Base-by-base conservation (phyloP, 1,284 basidiomycete genomes). In the Stygiomarasmius scandens region DNA sequence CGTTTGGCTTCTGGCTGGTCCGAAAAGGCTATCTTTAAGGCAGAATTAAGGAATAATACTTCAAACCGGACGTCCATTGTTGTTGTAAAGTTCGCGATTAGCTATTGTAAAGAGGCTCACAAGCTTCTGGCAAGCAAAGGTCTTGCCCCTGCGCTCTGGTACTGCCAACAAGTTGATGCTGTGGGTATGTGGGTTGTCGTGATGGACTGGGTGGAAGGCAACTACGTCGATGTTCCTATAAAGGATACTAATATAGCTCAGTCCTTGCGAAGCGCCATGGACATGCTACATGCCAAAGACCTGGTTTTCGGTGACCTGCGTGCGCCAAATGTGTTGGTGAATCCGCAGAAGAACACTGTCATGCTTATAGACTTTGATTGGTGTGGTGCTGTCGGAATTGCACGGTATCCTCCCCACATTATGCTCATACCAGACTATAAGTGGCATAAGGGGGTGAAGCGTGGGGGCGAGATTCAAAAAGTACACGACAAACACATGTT, bases 281-380 rank as follows among this genome's bases (percentile, higher is more conserved):
- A 32, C 6, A 12, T 44, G 19, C 49, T 56, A 22, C 54, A 56
- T 23, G 36, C 4, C 5, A n/a, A n/a, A 4, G 27, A 23, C 8
- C 27, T 52, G 10, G 54, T 56, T 32, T 52, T 29, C 34, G 54
- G 54, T 19, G 54, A 56, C 38, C 46, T 56, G 11, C 49, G 54
- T 16, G 12, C 12, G 25, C 27, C 54, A 9, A 55, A 55, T 34
- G 41, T 55, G 12, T 25, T 55, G 45, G 23, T 46, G 29, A 32
- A 32, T 6, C 16, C 47, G 45, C 11, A 52, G 47, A 24, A 19
- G 20, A 19, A 23, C 16, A 16, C 22, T 20, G 50, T 64, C 6
- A 51, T 52, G 49, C 32, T 66, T 32, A 56, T 69, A 45, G 65
- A 67, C 58, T 69, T 67, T 61, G 66, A 69, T 36, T 67, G 66